A percentile compares a stretch with the other conserved stretches of the same genome.
These are phyloP conservation scores for Dorcoceras hygrometricum DNA, from an alignment of 257 asterid genomes.

Conservation along the genomic window DNA sequence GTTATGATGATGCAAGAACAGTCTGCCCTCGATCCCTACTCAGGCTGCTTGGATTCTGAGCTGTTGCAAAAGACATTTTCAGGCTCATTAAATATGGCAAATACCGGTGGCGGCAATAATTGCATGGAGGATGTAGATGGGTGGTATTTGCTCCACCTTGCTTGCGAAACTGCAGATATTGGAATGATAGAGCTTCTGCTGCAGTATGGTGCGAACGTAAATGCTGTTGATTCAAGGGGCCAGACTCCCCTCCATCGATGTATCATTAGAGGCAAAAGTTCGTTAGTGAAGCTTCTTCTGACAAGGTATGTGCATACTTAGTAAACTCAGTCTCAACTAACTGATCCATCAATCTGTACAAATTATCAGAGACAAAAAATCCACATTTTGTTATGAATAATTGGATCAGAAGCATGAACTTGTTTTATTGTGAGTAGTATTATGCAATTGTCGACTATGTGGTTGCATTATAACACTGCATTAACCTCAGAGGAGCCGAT, in stretches of 20 bases:
- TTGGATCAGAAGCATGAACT: neutral
- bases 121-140: slow-evolving; percentile 48
- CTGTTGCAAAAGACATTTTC: slow-evolving; percentile 29
- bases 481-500: slow-evolving; percentile 81
- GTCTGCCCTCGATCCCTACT: slow-evolving; percentile 40
- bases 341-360: neutral
- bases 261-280: slow-evolving; percentile 55
- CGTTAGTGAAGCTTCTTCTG: slow-evolving; percentile 73
- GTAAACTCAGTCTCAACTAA: neutral
- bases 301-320: slow-evolving; percentile 51
- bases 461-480: neutral
- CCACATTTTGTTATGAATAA: neutral
- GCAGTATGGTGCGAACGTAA: slow-evolving; percentile 87
- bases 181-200: slow-evolving; percentile 97
- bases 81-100: slow-evolving; percentile 33
- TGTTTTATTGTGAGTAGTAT: neutral
- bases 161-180: slow-evolving; percentile 84
- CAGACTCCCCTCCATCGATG: slow-evolving; percentile 82
- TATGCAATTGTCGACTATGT: neutral
- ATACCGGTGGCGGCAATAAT: slow-evolving; percentile 41
- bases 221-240: slow-evolving; percentile 66
- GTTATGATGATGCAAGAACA: slow-evolving; percentile 87
- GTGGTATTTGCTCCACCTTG: slow-evolving; percentile 83
- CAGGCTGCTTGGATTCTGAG: slow-evolving; percentile 44
- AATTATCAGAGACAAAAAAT: neutral